Evolutionary conservation across 441 rosid species (phyloP).

Genomic region (Isatis lusitanica): DNA sequence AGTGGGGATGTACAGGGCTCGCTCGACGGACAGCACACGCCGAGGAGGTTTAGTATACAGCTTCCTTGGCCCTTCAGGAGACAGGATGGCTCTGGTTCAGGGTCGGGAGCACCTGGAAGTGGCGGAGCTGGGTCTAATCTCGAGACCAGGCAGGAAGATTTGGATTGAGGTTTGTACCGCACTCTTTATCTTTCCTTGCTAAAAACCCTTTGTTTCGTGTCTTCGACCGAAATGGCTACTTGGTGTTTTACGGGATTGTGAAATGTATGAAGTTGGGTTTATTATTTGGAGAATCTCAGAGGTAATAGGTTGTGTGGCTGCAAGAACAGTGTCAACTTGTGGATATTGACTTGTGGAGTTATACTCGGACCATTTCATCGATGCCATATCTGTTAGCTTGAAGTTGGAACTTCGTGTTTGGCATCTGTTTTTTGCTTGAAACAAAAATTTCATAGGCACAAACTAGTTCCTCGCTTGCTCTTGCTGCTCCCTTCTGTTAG

Average conservation of each 20-base stretch:
- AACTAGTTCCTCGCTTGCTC: conserved; percentile 6
- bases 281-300: not conserved
- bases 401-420: not conserved
- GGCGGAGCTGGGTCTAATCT: conserved; percentile 21
- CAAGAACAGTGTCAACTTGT: conserved; percentile 14
- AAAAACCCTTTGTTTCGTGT: not conserved
- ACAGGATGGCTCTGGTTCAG: conserved; percentile 40
- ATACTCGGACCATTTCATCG: not conserved
- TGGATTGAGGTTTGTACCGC: conserved; percentile 43
- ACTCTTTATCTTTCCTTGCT: not conserved
- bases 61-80: conserved; percentile 61
- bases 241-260: not conserved
- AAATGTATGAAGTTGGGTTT: not conserved
- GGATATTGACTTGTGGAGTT: not conserved
- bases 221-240: not conserved
- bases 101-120: conserved; percentile 32
- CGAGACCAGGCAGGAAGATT: conserved; percentile 48
- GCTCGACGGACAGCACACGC: conserved; percentile 34
- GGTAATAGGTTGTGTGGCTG: conserved; percentile 8
- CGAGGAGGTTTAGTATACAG: conserved; percentile 58
- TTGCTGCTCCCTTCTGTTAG: not conserved
- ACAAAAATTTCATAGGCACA: not conserved
- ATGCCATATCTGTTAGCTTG: not conserved
- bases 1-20: conserved; percentile 28
- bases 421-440: conserved; percentile 11